Base-by-base conservation (phyloP, 306 rosid species). In the Acacia confusa region DNA sequence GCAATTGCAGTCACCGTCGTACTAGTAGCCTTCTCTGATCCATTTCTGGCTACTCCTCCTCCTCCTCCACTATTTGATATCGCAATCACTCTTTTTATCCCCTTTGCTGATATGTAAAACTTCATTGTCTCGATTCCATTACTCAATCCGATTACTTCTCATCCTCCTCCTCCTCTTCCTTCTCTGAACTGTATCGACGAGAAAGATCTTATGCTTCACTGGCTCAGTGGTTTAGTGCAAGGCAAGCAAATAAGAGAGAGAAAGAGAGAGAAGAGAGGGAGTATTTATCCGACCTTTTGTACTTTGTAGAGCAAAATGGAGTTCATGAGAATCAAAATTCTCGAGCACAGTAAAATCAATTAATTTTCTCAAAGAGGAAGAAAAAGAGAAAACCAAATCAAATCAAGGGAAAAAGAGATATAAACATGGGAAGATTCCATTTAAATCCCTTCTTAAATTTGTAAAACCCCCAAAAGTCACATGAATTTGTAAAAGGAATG, bases 101-200 rank as follows among this genome's bases (percentile, higher is more conserved):
- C 97, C 77, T 85, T 90, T 10, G 97, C 64, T 9, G 97, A 94
- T 81, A 92, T 92, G 75, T 91, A 94, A 70, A 90, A 91, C 92
- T 92, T 94, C 98, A 94, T 92, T 70, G 70, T 83, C 83, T 48
- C 66, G 76, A n/a, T 72, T 82, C 90, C 88, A 76, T 84, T 27
- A 72, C 85, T 84, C 28, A 68, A 88, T 82, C 79, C 41, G 40
- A 61, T 27, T 44, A 58, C 78, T 58, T 48, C 58, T 36, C 40
- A 36, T 57, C 2, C 25, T 60, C 50, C 50, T 9, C 2, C 11
- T 41, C 13, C 3, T 47, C 20, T 47, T 15, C 65, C 60, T 58
- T 0, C n/a, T 60, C 2, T 6, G 15, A 76, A 80, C 78, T n/a
- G 64, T 30, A 45, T 64, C 73, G 67, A 4, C 1, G 0, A 70